Base-by-base conservation (phyloP, 1,139 yeast species). In the Taphrina sp. region DNA sequence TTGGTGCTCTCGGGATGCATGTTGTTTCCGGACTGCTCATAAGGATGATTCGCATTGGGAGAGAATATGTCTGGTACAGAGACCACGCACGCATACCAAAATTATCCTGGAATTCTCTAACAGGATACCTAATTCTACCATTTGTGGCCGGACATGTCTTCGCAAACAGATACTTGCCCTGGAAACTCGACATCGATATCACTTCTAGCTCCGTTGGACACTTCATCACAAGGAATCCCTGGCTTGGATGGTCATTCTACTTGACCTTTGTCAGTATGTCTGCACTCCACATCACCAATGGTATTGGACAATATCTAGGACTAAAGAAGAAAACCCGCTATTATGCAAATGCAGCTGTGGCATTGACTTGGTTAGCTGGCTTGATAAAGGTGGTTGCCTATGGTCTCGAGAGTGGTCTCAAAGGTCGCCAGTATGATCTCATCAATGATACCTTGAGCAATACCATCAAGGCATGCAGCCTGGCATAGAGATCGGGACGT, bases 161-260 rank as follows among this genome's bases (percentile, higher is more conserved):
- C 29, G 36, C 33, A n/a, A 49, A 38, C 22, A 34, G 54, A 14
- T 31, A 31, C 17, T 24, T 49, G 22, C 54, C 54, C 5, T 23
- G 44, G 31, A 42, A 41, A 28, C 16, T 49, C 31, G 54, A 49
- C 24, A 37, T 49, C 17, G 54, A 49, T 24, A n/a, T 39, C 35
- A 49, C 54, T 7, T 22, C 54, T 17, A 29, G 46, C 5, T 20
- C 39, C 12, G 46, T 49, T n/a, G 54, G 46, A 23, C 54, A 49
- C 24, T 12, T 22, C 17, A 33, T 49, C 26, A 26, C 46, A 2
- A 17, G 20, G 38, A 17, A 43, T 22, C 37, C 37, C 5, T 2
- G 29, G 17, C 14, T 43, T 3, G 47, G 38, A 5, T 43, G 38
- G 38, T 14, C 20, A 19, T 7, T 33, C 26, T 43, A 43, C 19